These are phyloP conservation scores for Streptanthus diversifolius DNA, from an alignment of 345 rosid genomes.

Conservation along the genomic window DNA sequence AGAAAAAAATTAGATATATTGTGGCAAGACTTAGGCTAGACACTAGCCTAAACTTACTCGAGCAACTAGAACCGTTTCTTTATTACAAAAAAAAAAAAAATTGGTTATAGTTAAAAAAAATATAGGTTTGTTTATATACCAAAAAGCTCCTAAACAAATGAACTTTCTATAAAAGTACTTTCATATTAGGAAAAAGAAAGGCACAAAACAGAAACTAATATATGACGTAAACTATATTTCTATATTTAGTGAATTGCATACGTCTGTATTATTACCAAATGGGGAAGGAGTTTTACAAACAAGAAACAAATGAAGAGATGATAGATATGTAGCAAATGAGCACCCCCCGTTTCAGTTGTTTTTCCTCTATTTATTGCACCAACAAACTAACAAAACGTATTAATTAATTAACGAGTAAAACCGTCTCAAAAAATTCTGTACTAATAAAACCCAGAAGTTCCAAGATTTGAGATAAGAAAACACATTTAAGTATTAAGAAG, in stretches of 20 bases:
- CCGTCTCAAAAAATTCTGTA: neutral
- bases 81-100: neutral
- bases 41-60: too few relatives aligned
- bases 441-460: neutral
- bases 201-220: neutral
- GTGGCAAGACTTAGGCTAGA: too few relatives aligned
- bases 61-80: neutral
- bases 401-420: neutral
- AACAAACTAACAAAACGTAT: slow-evolving; percentile 8
- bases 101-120: neutral
- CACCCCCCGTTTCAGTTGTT: neutral
- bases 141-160: neutral
- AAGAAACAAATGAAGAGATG: neutral
- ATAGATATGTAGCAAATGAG: neutral
- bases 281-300: neutral
- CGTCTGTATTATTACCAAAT: neutral
- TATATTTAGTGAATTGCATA: neutral
- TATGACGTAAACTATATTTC: neutral
- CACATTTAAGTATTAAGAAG: neutral
- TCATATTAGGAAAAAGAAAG: neutral
- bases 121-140: too few relatives aligned
- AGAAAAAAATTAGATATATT: too few relatives aligned
- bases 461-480: neutral
- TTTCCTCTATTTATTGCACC: neutral
- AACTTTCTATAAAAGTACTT: neutral